phyloP scores from a whole-genome alignment of 2,329 filamentous ascomycete species.

The Thielaviopsis musarum region DNA sequence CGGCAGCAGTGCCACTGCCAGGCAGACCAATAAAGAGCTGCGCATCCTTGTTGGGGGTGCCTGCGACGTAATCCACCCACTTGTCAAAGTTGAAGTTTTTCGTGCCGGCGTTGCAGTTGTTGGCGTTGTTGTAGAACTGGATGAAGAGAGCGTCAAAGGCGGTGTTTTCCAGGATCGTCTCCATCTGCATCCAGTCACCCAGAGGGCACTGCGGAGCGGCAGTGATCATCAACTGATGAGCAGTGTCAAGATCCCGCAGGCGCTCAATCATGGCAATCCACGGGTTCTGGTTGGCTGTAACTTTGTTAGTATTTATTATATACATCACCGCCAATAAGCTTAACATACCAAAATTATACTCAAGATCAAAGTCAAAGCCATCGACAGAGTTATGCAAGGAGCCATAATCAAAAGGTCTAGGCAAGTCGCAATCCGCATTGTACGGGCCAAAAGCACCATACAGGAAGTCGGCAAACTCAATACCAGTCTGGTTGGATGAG shows the following conservation, averaged over 20 bases:
- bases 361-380: slow-evolving; percentile 28
- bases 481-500: slow-evolving; percentile 17
- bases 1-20: slow-evolving; percentile 16
- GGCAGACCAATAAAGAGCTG: slow-evolving; percentile 31
- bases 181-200: slow-evolving; percentile 18
- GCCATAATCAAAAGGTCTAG: slow-evolving; percentile 23
- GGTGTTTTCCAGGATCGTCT: slow-evolving; percentile 23
- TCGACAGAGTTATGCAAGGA: slow-evolving; percentile 19
- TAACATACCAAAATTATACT: slow-evolving; percentile 19
- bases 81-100: slow-evolving; percentile 26
- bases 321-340: background rate
- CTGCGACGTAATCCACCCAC: slow-evolving; percentile 23
- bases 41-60: slow-evolving; percentile 22
- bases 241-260: slow-evolving; percentile 19
- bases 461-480: slow-evolving; percentile 23
- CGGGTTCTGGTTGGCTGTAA: slow-evolving; percentile 18
- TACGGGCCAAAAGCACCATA: slow-evolving; percentile 24
- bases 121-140: slow-evolving; percentile 33
- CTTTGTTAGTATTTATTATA: background rate
- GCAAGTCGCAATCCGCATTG: slow-evolving; percentile 17
- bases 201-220: slow-evolving; percentile 29
- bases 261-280: slow-evolving; percentile 24
- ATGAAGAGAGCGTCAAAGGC: slow-evolving; percentile 28
- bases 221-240: slow-evolving; percentile 21
- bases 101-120: slow-evolving; percentile 17